Percentiles rank a stretch among this genome's conserved stretches.
Evolutionary conservation across 1,139 yeast genomes (phyloP).

Genomic region (Candida sp.): DNA sequence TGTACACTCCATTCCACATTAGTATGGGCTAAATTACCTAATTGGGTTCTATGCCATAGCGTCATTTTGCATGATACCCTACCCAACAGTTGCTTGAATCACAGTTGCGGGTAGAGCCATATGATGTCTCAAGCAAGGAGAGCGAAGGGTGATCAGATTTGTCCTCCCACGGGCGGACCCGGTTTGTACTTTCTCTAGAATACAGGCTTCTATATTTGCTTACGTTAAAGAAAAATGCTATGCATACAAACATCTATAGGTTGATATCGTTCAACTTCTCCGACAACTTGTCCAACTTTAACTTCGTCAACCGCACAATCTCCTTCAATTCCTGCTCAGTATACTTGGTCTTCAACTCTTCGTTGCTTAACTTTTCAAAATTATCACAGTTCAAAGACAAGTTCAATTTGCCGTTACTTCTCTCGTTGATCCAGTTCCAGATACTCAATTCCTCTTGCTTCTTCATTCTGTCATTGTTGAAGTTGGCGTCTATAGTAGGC

Average conservation of each 20-base stretch:
- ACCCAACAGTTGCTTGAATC: no score
- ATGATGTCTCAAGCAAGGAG: no score
- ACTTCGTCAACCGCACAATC: slow-evolving; percentile 57
- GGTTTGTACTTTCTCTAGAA: no score
- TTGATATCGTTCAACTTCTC: slow-evolving; percentile 10
- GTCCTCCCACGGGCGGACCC: no score
- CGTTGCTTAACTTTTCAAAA: slow-evolving; percentile 10
- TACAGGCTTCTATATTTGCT: no score
- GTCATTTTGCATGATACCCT: no score
- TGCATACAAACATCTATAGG: background rate
- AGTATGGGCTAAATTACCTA: no score
- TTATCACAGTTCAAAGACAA: slow-evolving; percentile 12
- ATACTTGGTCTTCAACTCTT: slow-evolving; percentile 19
- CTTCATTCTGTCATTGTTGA: slow-evolving; percentile 34
- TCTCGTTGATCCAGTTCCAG: slow-evolving; percentile 83
- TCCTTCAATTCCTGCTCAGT: slow-evolving; percentile 57
- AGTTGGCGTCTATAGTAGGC: slow-evolving; percentile 48
- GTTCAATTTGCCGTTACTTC: slow-evolving; percentile 37
- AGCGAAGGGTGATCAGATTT: no score
- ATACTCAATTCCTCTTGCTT: slow-evolving; percentile 63
- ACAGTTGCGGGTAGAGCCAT: no score
- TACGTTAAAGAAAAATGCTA: background rate
- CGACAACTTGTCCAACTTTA: slow-evolving; percentile 42
- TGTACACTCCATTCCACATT: no score
- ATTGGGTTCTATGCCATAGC: no score